Base-by-base conservation (phyloP, 2,329 filamentous ascomycete species). In the Daldinia eschscholtzii region DNA sequence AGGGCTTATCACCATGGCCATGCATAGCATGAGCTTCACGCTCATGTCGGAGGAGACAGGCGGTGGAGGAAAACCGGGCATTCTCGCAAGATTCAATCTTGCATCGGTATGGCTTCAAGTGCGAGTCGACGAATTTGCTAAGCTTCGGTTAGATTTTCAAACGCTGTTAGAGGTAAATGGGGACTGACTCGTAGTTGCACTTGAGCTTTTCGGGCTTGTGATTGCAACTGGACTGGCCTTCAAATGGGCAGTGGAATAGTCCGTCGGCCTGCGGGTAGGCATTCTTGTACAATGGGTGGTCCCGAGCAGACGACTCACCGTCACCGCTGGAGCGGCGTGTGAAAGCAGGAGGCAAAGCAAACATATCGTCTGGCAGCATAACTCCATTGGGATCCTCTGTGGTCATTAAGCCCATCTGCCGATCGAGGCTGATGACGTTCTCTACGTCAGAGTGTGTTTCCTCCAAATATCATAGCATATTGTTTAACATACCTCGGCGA, bases 91-190 rank as follows among this genome's bases (percentile, higher is more conserved):
- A 88, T 70, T 90, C 86, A 72, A 91, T 87, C 88, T 96, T 97
- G 91, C 95, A 98, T 68, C 93, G 91, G 84, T 98, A 98, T 15
- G 95, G 95, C 87, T 97, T 97, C 78, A 98, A 82, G 83, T 98
- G 95, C 30, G 95, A 98, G 82, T 98, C 95, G 74, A 98, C 90
- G 76, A 96, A 97, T 87, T 98, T 98, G 87, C 94, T 97, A 79
- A 56, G 18, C 39, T 28, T 56, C 48, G 61, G 67, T 75, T 68
- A 74, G 67, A 70, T 57, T 46, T 59, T 53, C 18, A 61, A 18
- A 28, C 30, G 28, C 26, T 10, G 12, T n/a, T 35, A 9, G 48
- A 56, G 59, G 10, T n/a, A 39, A 46, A 35, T n/a, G 35, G 13
- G 4, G 33, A 83, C 93, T 88, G 91, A 97, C 94, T 98, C 94